Percentiles rank a stretch among this genome's conserved stretches.
These are phyloP conservation scores for Trichophyton schoenleinii DNA, from an alignment of 2,329 filamentous ascomycete genomes.

Conservation along the genomic window DNA sequence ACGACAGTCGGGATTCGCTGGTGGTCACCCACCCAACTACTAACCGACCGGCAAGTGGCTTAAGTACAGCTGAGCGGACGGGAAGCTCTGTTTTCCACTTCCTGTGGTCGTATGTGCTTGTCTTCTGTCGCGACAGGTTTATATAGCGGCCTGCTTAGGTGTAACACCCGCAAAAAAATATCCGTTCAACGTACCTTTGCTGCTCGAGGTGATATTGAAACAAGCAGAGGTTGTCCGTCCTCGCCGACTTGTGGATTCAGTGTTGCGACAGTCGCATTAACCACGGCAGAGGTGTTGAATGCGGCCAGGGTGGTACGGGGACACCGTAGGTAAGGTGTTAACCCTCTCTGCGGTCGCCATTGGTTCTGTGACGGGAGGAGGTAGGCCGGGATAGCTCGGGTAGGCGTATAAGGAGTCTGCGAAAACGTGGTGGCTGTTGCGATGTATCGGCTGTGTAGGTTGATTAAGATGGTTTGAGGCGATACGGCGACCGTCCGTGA, in stretches of 20 bases:
- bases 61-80: conserved; percentile 26
- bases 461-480: conserved; percentile 10
- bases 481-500: conserved; percentile 16
- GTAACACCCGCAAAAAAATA: not conserved
- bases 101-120: conserved; percentile 33
- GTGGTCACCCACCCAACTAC: conserved; percentile 32
- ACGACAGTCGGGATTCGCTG: conserved; percentile 35
- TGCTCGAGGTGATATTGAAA: conserved; percentile 75
- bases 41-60: not conserved
- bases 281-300: conserved; percentile 26
- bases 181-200: conserved; percentile 48
- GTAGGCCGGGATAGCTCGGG: conserved; percentile 8
- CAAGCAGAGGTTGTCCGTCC: conserved; percentile 67
- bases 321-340: not conserved
- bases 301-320: not conserved
- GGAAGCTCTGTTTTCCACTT: conserved; percentile 37
- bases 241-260: conserved; percentile 68
- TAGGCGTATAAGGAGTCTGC: conserved; percentile 11
- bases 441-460: conserved; percentile 11
- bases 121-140: not conserved
- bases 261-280: conserved; percentile 31
- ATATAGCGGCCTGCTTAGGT: conserved; percentile 11
- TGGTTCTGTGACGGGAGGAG: conserved; percentile 12
- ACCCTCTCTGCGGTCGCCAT: not conserved
- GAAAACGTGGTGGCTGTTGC: conserved; percentile 18